A percentile compares a stretch with the other conserved stretches of the same genome.
Evolutionary conservation across 2,329 filamentous ascomycete species (phyloP).

Genomic region (Colletotrichum musicola): DNA sequence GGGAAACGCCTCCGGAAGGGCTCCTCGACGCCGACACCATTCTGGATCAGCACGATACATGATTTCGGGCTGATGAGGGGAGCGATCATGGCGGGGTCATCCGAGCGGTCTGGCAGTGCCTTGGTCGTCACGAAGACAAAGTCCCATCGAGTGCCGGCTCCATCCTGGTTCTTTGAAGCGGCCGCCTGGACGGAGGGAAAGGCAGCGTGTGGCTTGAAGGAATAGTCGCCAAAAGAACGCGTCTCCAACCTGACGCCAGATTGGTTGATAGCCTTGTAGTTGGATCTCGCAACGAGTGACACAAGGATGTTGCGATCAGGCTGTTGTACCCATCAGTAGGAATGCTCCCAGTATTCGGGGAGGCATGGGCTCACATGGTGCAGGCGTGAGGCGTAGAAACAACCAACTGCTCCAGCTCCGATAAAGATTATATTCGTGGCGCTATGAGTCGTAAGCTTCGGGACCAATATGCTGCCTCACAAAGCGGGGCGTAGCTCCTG

Average conservation of each 20-base stretch:
- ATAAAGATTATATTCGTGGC: conserved; percentile 74
- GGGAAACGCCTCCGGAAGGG: conserved; percentile 75
- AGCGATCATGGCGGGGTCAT: conserved; percentile 72
- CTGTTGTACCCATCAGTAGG: conserved; percentile 47
- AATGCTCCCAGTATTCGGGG: conserved; percentile 3
- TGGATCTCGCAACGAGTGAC: conserved; percentile 80
- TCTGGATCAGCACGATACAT: conserved; percentile 76
- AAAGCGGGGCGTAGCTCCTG: neutral
- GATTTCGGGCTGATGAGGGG: conserved; percentile 68
- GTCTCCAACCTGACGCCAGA: conserved; percentile 75
- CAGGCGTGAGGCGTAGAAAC: conserved; percentile 78
- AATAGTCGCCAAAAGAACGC: conserved; percentile 75
- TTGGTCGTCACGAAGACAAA: conserved; percentile 79
- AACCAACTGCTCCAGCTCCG: conserved; percentile 78
- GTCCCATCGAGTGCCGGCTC: conserved; percentile 54
- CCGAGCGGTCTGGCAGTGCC: conserved; percentile 73
- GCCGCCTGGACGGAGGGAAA: conserved; percentile 73
- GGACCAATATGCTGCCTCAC: neutral
- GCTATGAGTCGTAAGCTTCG: conserved; percentile 43
- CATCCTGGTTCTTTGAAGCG: conserved; percentile 41
- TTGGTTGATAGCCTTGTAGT: conserved; percentile 73
- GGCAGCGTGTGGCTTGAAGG: conserved; percentile 71
- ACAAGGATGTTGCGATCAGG: conserved; percentile 66
- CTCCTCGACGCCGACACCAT: conserved; percentile 77
- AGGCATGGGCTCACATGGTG: conserved; percentile 62